Evolutionary conservation across 2,329 filamentous ascomycete genomes (phyloP), one percentile per base, ranked within the genome.

Genomic region (Davidsoniella virescens): DNA sequence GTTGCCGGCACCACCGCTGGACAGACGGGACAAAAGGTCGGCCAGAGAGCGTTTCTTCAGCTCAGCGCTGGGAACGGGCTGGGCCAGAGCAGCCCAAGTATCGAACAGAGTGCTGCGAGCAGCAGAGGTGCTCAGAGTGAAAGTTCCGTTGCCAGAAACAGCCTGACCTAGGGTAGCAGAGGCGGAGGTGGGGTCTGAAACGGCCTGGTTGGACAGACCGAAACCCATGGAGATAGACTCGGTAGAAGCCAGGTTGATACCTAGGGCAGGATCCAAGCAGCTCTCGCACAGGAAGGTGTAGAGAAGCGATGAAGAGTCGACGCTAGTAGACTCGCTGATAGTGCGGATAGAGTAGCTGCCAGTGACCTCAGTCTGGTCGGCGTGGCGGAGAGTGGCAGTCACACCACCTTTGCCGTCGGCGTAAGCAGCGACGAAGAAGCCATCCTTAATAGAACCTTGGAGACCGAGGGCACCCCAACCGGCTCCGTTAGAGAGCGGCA

Each of bases 391-490:
- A 0, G 64, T 66, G 3, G 64, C 63, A 47, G 69, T 60, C 6
- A 70, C 61, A 14, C 57, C 59, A n/a, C 47, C 51, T 1, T 62
- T 58, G 2, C 63, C 63, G 53, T 69, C 65, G 1, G 69, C 60
- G 65, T 69, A 72, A 3, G 63, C 66, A 0, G 65, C 62, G 7
- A 72, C 61, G 25, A 72, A 60, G 17, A 72, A 62, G 17, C 67
- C 65, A 7, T 63, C 64, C 44, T 67, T 57, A 68, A 72, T 71
- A 6, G 64, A 61, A 3, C 67, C 66, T 0, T 64, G 66, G 14
- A 71, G 56, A n/a, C 62, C 64, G 40, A 67, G 63, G n/a, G 66
- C 67, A 41, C 65, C 66, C 67, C 67, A 71, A 18, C 70, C 70
- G 2, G 60, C 62, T 2, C 66, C 65, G 43, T 64, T 62, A 9